phyloP scores from a whole-genome alignment of 495 filamentous ascomycete species.

The Aspergillus coremiiformis region DNA sequence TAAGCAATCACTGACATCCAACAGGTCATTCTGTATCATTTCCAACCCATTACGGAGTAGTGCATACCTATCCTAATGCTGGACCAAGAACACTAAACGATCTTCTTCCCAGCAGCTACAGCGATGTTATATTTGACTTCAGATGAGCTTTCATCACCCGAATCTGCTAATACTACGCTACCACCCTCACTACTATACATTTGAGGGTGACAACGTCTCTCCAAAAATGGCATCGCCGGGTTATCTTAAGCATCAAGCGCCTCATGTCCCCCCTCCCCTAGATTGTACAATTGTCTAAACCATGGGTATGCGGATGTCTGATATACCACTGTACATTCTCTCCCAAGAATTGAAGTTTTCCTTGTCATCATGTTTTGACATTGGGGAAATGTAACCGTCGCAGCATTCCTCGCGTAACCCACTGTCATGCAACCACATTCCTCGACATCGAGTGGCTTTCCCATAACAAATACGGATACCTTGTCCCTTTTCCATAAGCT shows the following conservation, averaged over 20 bases:
- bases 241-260: neutral
- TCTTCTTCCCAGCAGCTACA: neutral
- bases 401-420: conserved; percentile 29
- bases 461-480: conserved; percentile 34
- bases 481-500: conserved; percentile 4
- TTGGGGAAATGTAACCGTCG: neutral
- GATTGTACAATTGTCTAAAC: neutral
- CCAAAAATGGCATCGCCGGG: neutral
- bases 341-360: neutral
- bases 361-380: neutral
- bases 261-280: too few species aligned
- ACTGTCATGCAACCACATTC: conserved; percentile 34
- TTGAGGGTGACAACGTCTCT: neutral
- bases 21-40: neutral
- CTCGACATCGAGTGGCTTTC: conserved; percentile 15
- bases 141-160: neutral
- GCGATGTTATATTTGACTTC: neutral
- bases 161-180: neutral
- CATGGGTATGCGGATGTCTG: too few species aligned
- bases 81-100: neutral
- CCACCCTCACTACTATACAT: too few species aligned
- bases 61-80: too few species aligned
- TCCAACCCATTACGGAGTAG: neutral
- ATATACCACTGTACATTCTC: neutral
- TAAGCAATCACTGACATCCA: neutral